Evolutionary conservation across 495 filamentous ascomycete genomes (phyloP).

Genomic region (Daldinia loculata): DNA sequence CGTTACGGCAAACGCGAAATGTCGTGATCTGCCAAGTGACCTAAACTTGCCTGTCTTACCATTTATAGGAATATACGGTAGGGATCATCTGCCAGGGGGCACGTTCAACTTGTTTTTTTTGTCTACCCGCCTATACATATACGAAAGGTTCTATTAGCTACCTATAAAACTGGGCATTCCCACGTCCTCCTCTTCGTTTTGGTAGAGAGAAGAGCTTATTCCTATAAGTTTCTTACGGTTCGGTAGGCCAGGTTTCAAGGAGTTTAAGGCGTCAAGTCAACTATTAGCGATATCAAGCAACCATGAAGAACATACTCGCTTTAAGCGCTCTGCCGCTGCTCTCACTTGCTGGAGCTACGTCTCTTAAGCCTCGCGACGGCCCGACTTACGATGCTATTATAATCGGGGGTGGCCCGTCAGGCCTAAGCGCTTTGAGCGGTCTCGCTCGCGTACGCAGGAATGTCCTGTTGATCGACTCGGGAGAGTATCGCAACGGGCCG

Average conservation of each 20-base stretch:
- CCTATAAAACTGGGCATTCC: constrained; percentile 23
- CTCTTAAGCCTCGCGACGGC: constrained; percentile 22
- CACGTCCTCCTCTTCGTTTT: background rate
- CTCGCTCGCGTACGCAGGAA: constrained; percentile 63
- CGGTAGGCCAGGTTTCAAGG: constrained; percentile 11
- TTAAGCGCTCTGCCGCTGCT: constrained; percentile 26
- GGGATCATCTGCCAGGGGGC: constrained; percentile 39
- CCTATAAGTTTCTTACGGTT: background rate
- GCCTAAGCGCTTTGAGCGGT: constrained; percentile 61
- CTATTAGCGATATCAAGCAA: background rate
- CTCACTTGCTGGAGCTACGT: constrained; percentile 26
- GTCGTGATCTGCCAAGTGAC: constrained; percentile 44
- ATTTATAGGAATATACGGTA: constrained; percentile 28
- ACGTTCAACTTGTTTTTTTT: constrained; percentile 26
- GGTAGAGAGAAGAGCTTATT: constrained; percentile 1
- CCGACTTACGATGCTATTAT: constrained; percentile 48
- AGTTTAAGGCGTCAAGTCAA: constrained; percentile 10
- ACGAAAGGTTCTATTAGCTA: constrained; percentile 9
- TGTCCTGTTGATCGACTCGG: constrained; percentile 63
- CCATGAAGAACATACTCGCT: constrained; percentile 33
- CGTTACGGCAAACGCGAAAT: constrained; percentile 21
- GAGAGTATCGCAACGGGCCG: constrained; percentile 63
- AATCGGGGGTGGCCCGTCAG: constrained; percentile 48
- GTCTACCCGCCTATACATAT: background rate
- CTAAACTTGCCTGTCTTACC: constrained; percentile 35